phyloP scores from a whole-genome alignment of 176 grass and related monocot species.

The Oryza punctata region DNA sequence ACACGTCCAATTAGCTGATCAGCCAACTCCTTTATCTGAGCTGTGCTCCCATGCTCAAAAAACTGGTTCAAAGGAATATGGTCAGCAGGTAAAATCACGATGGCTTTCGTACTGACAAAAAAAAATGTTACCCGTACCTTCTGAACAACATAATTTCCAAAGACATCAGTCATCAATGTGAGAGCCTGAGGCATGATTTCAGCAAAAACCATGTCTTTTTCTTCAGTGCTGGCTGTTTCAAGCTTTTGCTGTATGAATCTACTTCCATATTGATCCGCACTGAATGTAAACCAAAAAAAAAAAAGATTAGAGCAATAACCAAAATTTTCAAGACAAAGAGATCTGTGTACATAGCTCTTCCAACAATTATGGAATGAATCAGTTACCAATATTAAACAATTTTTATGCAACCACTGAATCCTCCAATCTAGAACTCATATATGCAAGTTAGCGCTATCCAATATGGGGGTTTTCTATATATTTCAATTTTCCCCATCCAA shows the following conservation, averaged over 20 bases:
- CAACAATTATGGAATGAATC: background rate
- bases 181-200: slow-evolving; percentile 87
- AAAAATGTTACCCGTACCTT: slow-evolving; percentile 49
- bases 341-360: background rate
- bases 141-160: slow-evolving; percentile 93
- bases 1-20: slow-evolving; percentile 71
- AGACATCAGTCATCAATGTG: slow-evolving; percentile 87
- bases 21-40: slow-evolving; percentile 77
- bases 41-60: slow-evolving; percentile 87
- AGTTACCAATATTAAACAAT: background rate
- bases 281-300: slow-evolving; percentile 30
- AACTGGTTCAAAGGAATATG: slow-evolving; percentile 43
- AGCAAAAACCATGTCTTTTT: slow-evolving; percentile 68
- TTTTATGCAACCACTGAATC: background rate
- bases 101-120: background rate
- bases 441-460: background rate
- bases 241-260: slow-evolving; percentile 92
- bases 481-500: background rate
- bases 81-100: slow-evolving; percentile 9
- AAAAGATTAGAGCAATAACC: background rate
- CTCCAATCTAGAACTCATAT: background rate
- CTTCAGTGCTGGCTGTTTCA: slow-evolving; percentile 72
- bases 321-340: background rate
- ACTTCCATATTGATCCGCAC: slow-evolving; percentile 82
- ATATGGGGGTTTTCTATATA: background rate